Conservation (phyloP, 257 asterid species). For the Rehmannia glutinosa region DNA sequence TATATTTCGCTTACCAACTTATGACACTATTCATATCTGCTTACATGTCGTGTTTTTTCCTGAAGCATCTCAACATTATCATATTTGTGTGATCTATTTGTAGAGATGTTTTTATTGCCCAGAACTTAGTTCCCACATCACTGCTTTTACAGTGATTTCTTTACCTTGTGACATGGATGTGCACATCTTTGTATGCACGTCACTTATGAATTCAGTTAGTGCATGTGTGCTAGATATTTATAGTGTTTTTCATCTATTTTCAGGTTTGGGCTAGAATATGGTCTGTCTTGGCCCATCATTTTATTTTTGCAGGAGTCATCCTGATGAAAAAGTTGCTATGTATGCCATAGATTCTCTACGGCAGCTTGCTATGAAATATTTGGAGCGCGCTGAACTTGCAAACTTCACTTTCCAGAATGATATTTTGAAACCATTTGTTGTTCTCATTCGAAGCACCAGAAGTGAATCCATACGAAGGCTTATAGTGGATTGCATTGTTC, state of each 20-base stretch:
- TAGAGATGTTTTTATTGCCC: constrained; percentile 8
- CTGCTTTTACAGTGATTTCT: background rate
- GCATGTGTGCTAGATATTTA: background rate
- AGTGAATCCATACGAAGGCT: constrained; percentile 87
- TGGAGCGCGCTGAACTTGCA: constrained; percentile 99
- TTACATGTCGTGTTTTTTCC: background rate
- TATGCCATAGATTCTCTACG: constrained; percentile 99
- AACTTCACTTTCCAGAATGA: constrained; percentile 99
- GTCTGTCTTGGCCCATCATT: constrained; percentile 94
- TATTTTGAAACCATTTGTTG: constrained; percentile 90
- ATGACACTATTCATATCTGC: background rate
- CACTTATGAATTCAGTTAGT: constrained; percentile 2
- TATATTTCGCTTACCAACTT: background rate
- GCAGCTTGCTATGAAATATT: constrained; percentile 95
- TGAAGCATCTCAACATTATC: constrained; percentile 1
- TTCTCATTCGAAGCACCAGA: constrained; percentile 93
- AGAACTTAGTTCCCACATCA: background rate
- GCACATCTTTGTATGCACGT: background rate
- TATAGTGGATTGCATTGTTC: constrained; percentile 96
- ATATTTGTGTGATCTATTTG: background rate
- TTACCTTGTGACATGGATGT: constrained; percentile 12
- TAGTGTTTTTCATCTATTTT: constrained; percentile 17
- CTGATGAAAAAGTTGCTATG: constrained; percentile 99
- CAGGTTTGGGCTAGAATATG: constrained; percentile 99
- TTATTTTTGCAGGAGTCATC: constrained; percentile 97